These are phyloP conservation scores for Botrytis deweyae DNA, from an alignment of 2,329 filamentous ascomycete genomes.

Conservation along the genomic window DNA sequence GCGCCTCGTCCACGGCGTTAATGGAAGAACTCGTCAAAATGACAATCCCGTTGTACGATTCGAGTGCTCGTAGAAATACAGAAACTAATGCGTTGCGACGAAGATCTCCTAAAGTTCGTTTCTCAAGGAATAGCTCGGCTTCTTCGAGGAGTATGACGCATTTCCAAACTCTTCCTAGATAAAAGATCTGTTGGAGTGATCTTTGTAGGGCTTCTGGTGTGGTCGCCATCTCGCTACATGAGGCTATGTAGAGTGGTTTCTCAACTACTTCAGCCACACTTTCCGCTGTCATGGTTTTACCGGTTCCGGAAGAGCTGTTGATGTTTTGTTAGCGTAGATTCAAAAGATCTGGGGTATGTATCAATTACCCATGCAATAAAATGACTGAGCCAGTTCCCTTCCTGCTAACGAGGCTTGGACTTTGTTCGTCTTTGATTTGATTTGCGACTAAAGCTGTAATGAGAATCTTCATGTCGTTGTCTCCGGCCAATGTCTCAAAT, in stretches of 20 bases:
- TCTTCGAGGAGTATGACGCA: slow-evolving; percentile 20
- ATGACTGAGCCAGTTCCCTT: slow-evolving; percentile 18
- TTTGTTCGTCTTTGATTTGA: slow-evolving; percentile 17
- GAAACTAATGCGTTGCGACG: slow-evolving; percentile 20
- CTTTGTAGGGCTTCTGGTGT: slow-evolving; percentile 11
- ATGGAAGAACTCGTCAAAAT: slow-evolving; percentile 46
- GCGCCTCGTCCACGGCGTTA: slow-evolving; percentile 41
- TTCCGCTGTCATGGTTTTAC: slow-evolving; percentile 19
- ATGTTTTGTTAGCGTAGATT: not conserved
- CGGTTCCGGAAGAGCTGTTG: slow-evolving; percentile 17
- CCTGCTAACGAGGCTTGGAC: not conserved
- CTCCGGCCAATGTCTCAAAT: slow-evolving; percentile 13
- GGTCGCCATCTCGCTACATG: slow-evolving; percentile 17
- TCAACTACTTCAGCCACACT: slow-evolving; percentile 16
- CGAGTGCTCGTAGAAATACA: slow-evolving; percentile 42
- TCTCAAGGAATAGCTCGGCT: slow-evolving; percentile 19
- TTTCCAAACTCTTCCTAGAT: slow-evolving; percentile 18
- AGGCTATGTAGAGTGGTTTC: slow-evolving; percentile 10
- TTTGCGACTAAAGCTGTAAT: slow-evolving; percentile 19
- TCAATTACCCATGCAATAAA: slow-evolving; percentile 14
- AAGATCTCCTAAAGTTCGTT: slow-evolving; percentile 11
- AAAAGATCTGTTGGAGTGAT: slow-evolving; percentile 11
- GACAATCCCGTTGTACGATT: slow-evolving; percentile 44
- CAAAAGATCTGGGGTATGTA: not conserved
- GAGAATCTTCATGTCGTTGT: slow-evolving; percentile 15